Evolutionary conservation across 2,329 filamentous ascomycete genomes (phyloP), one percentile per base, ranked within the genome.

Genomic region (Botrytis medusae): DNA sequence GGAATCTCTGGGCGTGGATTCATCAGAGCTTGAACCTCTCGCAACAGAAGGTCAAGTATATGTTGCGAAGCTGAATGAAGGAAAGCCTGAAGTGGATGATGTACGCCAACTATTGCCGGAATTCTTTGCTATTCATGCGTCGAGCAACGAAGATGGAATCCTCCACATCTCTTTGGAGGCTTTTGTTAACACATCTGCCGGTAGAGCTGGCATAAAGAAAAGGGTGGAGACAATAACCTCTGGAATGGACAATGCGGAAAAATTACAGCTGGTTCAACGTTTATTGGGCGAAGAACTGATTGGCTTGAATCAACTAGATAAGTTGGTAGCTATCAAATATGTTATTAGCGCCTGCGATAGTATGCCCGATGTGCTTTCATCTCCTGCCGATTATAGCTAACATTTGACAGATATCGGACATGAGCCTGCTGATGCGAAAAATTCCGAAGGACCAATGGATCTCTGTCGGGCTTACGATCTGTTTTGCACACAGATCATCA

Each of bases 261-360:
- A 78, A 59, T 68, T 80, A 18, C 65, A 75, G 10, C 54, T 80
- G 4, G 72, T 81, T 9, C 60, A 74, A 25, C 73, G 73, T 3
- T 40, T 79, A 6, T 60, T 81, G 29, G 74, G 73, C 46, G 72
- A 69, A 42, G 72, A 73, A 1, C 40, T 72, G 7, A 40, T 14
- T 22, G 73, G 71, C 1, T 51, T 76, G 29, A 57, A 40, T 16
- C 70, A 72, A 51, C 67, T 80, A 10, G 79, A 81, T 54, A 78
- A 76, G 51, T 48, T 81, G 4, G 68, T 81, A 25, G 76, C 77
- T 25, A 34, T 73, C 0, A 77, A 76, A 72, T 68, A 78, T 62
- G 64, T 80, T 18, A 78, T 81, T 44, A 63, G 69, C 32, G 74
- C 76, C 5, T 78, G 80, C 68, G 76, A 79, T 72, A 79, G 79